Percentiles rank a stretch among this genome's conserved stretches.
Conservation (phyloP, 345 rosid genomes). For the Camelina laxa region DNA sequence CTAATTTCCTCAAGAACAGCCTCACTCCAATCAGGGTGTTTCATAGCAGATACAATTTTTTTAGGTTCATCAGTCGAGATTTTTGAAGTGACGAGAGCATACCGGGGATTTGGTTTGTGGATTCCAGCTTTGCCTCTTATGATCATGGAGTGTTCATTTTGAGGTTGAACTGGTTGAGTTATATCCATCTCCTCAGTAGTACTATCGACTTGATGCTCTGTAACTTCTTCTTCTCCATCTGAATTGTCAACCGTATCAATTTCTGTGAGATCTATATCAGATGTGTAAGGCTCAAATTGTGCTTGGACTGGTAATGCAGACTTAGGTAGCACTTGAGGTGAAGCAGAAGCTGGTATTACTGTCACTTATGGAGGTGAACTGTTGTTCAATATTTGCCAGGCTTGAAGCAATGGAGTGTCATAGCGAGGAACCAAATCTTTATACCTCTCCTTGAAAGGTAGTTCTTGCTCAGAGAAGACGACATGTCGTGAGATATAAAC, state of each 20-base stretch:
- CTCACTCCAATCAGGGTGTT: background rate
- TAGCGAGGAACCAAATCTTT: rapidly evolving
- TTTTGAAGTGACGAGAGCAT: background rate
- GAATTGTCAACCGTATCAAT: too few species aligned
- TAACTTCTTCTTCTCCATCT: too few species aligned
- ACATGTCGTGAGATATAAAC: background rate
- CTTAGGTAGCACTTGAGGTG: too few species aligned
- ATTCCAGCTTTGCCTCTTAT: background rate
- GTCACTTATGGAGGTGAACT: too few species aligned
- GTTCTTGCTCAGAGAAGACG: background rate
- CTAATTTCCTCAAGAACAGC: background rate
- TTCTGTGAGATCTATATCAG: too few species aligned
- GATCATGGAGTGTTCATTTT: background rate
- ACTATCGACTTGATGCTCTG: too few species aligned
- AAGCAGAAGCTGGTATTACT: too few species aligned
- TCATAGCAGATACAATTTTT: rapidly evolving
- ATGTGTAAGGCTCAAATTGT: too few species aligned
- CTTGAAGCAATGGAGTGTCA: rapidly evolving
- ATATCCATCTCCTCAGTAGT: too few species aligned
- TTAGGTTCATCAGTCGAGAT: background rate
- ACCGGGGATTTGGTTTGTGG: background rate
- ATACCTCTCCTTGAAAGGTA: background rate
- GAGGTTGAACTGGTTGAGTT: too few species aligned
- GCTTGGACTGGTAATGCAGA: too few species aligned
- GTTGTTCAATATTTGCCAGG: background rate